phyloP scores from a whole-genome alignment of 352 stramenopile genomes.

The Phytophthora foliorum region DNA sequence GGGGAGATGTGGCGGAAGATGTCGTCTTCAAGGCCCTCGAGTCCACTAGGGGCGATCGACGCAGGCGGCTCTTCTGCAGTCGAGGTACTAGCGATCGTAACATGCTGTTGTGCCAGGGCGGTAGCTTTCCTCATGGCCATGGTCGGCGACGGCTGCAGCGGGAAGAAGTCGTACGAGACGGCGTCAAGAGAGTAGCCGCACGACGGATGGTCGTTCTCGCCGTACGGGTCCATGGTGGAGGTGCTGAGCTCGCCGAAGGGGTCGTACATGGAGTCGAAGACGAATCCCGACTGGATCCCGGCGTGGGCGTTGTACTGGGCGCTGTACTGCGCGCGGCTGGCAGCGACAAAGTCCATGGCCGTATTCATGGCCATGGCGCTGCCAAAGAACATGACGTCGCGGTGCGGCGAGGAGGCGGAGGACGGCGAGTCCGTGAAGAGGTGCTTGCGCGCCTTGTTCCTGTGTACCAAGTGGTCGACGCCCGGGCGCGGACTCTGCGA shows the following conservation, averaged over 20 bases:
- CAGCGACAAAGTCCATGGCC: constrained; percentile 24
- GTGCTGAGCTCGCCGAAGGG: constrained; percentile 52
- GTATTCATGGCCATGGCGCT: constrained; percentile 38
- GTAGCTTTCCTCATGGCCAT: constrained; percentile 49
- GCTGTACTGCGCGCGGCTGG: constrained; percentile 31
- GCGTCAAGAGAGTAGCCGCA: constrained; percentile 61
- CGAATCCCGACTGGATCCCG: constrained; percentile 36
- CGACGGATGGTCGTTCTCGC: constrained; percentile 58
- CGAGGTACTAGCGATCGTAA: constrained; percentile 1
- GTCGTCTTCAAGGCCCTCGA: constrained; percentile 67
- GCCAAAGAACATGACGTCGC: constrained; percentile 48
- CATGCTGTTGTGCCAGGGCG: constrained; percentile 18
- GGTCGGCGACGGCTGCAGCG: constrained; percentile 54
- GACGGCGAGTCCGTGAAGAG: constrained; percentile 59
- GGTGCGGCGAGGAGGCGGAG: constrained; percentile 43
- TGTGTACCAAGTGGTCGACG: constrained; percentile 37
- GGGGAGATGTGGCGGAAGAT: constrained; percentile 89
- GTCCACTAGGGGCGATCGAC: constrained; percentile 17
- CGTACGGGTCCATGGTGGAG: constrained; percentile 55
- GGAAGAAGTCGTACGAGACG: constrained; percentile 64
- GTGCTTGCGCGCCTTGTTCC: constrained; percentile 54
- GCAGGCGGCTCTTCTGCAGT: constrained; percentile 16
- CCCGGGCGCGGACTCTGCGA: constrained; percentile 45
- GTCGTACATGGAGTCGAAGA: constrained; percentile 55
- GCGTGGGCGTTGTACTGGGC: constrained; percentile 28